Evolutionary conservation across 1,284 basidiomycete genomes (phyloP), one percentile per base, ranked within the genome.

Genomic region (Fomitopsis pinicola): DNA sequence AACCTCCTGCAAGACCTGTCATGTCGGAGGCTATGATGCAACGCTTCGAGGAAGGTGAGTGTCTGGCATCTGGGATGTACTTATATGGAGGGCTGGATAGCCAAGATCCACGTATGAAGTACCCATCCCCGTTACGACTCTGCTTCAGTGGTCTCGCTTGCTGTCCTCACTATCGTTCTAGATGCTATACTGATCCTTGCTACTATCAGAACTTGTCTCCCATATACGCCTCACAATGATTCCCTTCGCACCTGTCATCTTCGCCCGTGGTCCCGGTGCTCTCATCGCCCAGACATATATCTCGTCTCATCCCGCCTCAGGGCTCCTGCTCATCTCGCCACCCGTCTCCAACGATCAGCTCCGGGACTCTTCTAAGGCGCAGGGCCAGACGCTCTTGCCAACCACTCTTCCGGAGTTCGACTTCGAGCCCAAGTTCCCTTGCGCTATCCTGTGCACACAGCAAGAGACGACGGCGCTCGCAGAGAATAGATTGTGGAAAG

Each of bases 201-300:
- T 40, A 17, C 48, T 33, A 5, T 5, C 46, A 84, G 82, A 79
- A 59, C 68, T 83, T 14, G 71, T 71, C 48, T 73, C 72, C 30
- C 72, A 76, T 44, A 72, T 83, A 44, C 75, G 74, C 26, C 70
- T 81, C 7, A 76, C 82, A 35, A 77, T 74, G 5, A 82, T 83
- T 56, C 82, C 86, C 12, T 89, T 88, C 66, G 82, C 87, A 1
- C 88, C 88, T 0, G 78, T 90, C 46, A 73, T 90, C 46, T 76
- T 89, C 63, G 81, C 87, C 1, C 77, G 79, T 9, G 79, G 78
- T 0, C 69, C 75, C 1, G 79, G 79, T 14, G 80, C 81, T 56
- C 75, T 89, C 53, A 80, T 90, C 58, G 81, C 84, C 10, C 86
- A 90, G 69, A 79, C 83, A 14, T 89, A 87, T 69, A 81, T 90